Evolutionary conservation across 805 yeast genomes (phyloP).

Genomic region (Sugiyamaella marilandica): DNA sequence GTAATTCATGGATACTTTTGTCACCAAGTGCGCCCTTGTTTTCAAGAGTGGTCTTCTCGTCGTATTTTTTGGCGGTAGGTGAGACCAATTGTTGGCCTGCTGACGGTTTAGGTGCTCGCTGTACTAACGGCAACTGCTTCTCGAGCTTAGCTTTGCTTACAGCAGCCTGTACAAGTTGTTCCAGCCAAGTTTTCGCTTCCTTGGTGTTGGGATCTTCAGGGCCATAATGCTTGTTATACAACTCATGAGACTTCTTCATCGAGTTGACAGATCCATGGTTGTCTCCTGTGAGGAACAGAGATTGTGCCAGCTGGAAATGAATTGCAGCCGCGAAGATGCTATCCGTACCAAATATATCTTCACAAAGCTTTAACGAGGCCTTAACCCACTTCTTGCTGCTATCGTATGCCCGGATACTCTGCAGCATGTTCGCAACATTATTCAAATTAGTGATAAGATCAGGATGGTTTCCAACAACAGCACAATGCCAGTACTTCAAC

Average conservation of each 20-base stretch:
- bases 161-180: slow-evolving; percentile 49
- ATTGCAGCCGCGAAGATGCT: slow-evolving; percentile 61
- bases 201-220: slow-evolving; percentile 60
- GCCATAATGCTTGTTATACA: slow-evolving; percentile 58
- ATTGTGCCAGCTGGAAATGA: slow-evolving; percentile 64
- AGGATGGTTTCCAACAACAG: slow-evolving; percentile 65
- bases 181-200: slow-evolving; percentile 62
- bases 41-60: slow-evolving; percentile 1
- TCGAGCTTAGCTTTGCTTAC: slow-evolving; percentile 43
- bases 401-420: slow-evolving; percentile 43
- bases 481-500: slow-evolving; percentile 50
- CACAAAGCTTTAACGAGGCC: slow-evolving; percentile 49
- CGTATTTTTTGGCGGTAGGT: background rate
- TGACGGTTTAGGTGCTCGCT: background rate
- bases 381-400: slow-evolving; percentile 52
- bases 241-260: slow-evolving; percentile 51
- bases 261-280: slow-evolving; percentile 52
- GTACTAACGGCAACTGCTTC: slow-evolving; percentile 11
- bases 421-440: slow-evolving; percentile 57
- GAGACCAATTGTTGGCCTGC: slow-evolving; percentile 1
- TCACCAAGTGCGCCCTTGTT: slow-evolving; percentile 41
- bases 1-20: slow-evolving; percentile 66
- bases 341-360: slow-evolving; percentile 48
- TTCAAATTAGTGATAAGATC: slow-evolving; percentile 59
- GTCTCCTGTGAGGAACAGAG: slow-evolving; percentile 49